Evolutionary conservation across 2,329 filamentous ascomycete genomes (phyloP), one percentile per base, ranked within the genome.

Genomic region (Lasiodiplodia gonubiensis): DNA sequence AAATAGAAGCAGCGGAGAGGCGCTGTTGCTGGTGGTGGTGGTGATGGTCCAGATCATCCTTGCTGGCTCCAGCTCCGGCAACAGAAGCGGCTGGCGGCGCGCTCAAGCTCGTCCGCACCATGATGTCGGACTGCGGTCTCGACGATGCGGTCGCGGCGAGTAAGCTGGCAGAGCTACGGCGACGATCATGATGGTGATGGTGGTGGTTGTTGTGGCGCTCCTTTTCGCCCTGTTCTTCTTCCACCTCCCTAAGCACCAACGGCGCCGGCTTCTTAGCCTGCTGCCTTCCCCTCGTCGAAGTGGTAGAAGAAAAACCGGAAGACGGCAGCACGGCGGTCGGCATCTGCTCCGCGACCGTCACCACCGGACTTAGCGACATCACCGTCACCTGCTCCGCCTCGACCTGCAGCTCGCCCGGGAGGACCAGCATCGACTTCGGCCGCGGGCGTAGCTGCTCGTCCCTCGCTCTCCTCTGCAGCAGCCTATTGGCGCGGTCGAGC

Each of bases 271-370:
- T 76, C 14, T 69, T 70, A 18, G 69, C 73, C 2, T 72, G 64
- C 18, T 74, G 71, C 66, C 78, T 76, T 1, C 76, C 76, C 5
- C 77, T 72, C 10, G 76, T 72, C 74, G 75, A 23, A 74, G 70
- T 10, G 75, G 75, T 25, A 12, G 33, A 30, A 12, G 3, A 10
- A 18, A 16, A 6, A 30, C 16, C 52, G 21, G 25, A 23, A 7
- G 30, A 4, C 3, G 7, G 10, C 16, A 4, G 18, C 18, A 7
- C 37, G 0, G 2, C 37, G 37, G 37, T 39, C 14, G 39, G 64
- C 18, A 74, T 71, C 54, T 77, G 71, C 66, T 79, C 77, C 3
- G 76, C 76, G 3, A 78, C 73, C 10, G 76, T 72, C 73, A 76
- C 76, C n/a, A 74, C 71, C 12, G 76, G 76, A n/a, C 30, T 55